phyloP scores from a whole-genome alignment of 441 rosid species.

The Lepidium campestre region DNA sequence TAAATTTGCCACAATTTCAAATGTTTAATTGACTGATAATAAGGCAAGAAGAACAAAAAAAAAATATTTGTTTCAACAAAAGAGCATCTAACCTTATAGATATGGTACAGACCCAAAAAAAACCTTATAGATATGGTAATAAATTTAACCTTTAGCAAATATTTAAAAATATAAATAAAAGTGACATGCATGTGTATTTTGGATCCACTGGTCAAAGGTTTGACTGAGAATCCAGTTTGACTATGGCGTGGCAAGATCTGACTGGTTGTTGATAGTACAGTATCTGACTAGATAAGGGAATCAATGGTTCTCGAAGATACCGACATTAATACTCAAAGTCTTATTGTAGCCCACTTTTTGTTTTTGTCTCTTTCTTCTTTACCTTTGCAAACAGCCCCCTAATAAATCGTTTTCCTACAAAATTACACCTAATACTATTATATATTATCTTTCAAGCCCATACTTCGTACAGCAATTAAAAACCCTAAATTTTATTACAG shows the following conservation, averaged over 20 bases:
- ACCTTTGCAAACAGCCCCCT: not conserved
- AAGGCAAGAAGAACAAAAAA: not conserved
- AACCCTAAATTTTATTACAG: not conserved
- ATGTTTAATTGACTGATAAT: not conserved
- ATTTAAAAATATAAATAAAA: not conserved
- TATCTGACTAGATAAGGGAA: slow-evolving; percentile 22
- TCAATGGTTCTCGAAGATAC: slow-evolving; percentile 24
- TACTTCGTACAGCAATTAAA: not conserved
- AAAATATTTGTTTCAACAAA: not conserved
- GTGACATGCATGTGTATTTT: slow-evolving; percentile 22
- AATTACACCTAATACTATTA: not conserved
- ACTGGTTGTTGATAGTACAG: not conserved
- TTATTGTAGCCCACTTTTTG: slow-evolving; percentile 1
- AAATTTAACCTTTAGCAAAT: no score
- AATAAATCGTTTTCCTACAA: not conserved
- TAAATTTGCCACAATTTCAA: not conserved
- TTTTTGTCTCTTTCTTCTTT: not conserved
- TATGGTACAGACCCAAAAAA: no score
- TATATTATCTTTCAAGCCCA: not conserved
- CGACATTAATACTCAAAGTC: slow-evolving; percentile 19
- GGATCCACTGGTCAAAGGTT: slow-evolving; percentile 20
- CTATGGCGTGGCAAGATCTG: slow-evolving; percentile 5
- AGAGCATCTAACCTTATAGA: not conserved
- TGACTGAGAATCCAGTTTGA: slow-evolving; percentile 14
- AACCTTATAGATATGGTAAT: not conserved